Base-by-base conservation (phyloP, 306 rosid species). In the Vigna reflexopilosa region DNA sequence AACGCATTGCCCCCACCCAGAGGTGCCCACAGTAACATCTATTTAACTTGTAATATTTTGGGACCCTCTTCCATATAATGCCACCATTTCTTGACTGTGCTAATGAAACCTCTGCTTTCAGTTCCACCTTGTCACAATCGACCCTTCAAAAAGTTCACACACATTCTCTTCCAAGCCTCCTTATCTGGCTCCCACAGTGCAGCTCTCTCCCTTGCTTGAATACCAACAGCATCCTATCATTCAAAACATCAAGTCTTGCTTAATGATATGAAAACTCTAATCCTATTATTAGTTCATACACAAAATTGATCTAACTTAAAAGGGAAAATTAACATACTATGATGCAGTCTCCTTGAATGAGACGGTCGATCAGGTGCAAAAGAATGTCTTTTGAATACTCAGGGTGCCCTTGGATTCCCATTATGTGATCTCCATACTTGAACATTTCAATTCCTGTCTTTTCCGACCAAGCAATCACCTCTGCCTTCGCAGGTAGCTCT, bases 351-450 rank as follows among this genome's bases (percentile, higher is more conserved):
- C 45, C 72, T 4, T 87, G 90, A 20, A 81, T 77, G 10, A 95
- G 92, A 22, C 93, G 96, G 54, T 95, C 98, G 45, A 95, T 88
- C 7, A 95, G 91, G 84, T 92, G 85, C 0, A 90, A 80, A 77
- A 95, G 98, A 71, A 92, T 95, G 83, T 95, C 98, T 67, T 82
- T 82, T 42, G 93, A 77, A 84, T 95, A 95, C 70, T 95, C 98
- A 32, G 98, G 98, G 71, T 95, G 98, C 20, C 98, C 98, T 73
- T 95, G 98, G 65, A 91, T 95, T 71, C 98, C 98, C 97, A 94
- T 87, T 2, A 94, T 86, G 85, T 94, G 97, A 24, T 95, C 97
- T 38, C 93, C 98, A 82, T 79, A 89, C 73, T 24, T 86, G 36
- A 95, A 95, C 89, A 92, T 87, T 77, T 95, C 98, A 68, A 91